Conservation (phyloP, 768 basidiomycete genomes). For the Agrocybe praecox region DNA sequence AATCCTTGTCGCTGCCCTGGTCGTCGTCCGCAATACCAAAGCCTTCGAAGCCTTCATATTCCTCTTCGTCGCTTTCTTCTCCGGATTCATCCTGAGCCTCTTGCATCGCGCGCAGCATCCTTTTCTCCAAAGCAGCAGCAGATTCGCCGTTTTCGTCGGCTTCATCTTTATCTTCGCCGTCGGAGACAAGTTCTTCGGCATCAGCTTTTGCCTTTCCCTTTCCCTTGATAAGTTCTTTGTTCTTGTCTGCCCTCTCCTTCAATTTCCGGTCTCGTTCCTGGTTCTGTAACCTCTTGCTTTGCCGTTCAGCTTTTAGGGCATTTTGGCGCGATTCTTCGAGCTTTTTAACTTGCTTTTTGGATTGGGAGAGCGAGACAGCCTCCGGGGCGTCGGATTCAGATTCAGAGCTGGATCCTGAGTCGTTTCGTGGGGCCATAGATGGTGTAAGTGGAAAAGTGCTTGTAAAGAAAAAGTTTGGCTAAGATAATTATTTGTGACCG, state of each 20-base stretch:
- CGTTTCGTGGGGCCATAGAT: conserved; percentile 15
- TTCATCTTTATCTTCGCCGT: conserved; percentile 6
- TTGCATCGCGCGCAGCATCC: conserved; percentile 45
- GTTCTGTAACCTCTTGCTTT: conserved; percentile 46
- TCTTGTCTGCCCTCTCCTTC: conserved; percentile 46
- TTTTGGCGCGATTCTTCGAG: conserved; percentile 36
- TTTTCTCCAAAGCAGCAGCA: conserved; percentile 22
- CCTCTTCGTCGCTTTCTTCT: conserved; percentile 17
- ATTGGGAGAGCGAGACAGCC: conserved; percentile 44
- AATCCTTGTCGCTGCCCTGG: conserved; percentile 25
- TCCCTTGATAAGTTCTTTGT: conserved; percentile 15
- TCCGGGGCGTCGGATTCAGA: conserved; percentile 47
- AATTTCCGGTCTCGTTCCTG: conserved; percentile 47
- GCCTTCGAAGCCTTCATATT: conserved; percentile 13
- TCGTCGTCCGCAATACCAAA: conserved; percentile 16
- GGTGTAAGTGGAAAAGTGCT: not conserved
- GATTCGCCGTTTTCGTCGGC: conserved; percentile 11
- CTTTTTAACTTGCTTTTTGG: conserved; percentile 43
- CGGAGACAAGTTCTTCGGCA: not conserved
- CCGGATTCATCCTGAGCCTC: conserved; percentile 34
- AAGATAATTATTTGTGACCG: not conserved
- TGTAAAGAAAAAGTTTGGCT: too few species aligned
- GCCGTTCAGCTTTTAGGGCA: conserved; percentile 38
- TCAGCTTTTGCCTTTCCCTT: not conserved
- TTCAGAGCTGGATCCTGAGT: conserved; percentile 17